Evolutionary conservation across 805 yeast species (phyloP).

Genomic region (Isabelozyma gotoi): DNA sequence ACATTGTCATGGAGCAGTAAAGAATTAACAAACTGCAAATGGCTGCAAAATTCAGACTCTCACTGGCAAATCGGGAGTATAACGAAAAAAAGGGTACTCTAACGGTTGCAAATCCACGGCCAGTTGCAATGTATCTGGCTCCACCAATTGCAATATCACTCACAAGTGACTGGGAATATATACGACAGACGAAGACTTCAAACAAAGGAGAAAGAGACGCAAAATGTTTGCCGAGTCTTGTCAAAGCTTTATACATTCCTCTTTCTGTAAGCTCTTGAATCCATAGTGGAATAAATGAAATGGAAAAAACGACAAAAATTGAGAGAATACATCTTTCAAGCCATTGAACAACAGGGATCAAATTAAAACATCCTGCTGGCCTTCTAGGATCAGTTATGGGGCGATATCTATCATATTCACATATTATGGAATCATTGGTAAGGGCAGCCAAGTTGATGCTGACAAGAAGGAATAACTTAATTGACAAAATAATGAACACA

Average conservation of each 20-base stretch:
- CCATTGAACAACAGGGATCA: slow-evolving; percentile 77
- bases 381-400: slow-evolving; percentile 66
- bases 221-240: slow-evolving; percentile 68
- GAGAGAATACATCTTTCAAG: slow-evolving; percentile 77
- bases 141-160: slow-evolving; percentile 81
- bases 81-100: slow-evolving; percentile 74
- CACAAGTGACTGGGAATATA: slow-evolving; percentile 68
- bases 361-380: slow-evolving; percentile 74
- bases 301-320: slow-evolving; percentile 78
- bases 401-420: slow-evolving; percentile 62
- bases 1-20: slow-evolving; percentile 59
- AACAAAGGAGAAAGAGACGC: slow-evolving; percentile 74
- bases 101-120: slow-evolving; percentile 83
- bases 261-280: slow-evolving; percentile 81
- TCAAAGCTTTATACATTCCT: slow-evolving; percentile 74
- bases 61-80: slow-evolving; percentile 71
- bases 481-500: slow-evolving; percentile 71
- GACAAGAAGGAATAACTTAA: slow-evolving; percentile 70
- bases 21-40: slow-evolving; percentile 50
- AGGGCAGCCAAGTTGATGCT: slow-evolving; percentile 70
- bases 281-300: slow-evolving; percentile 75
- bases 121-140: slow-evolving; percentile 83
- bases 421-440: slow-evolving; percentile 68
- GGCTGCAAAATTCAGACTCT: slow-evolving; percentile 65
- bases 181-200: slow-evolving; percentile 81